A percentile compares a stretch with the other conserved stretches of the same genome.
Evolutionary conservation across 2,329 filamentous ascomycete species (phyloP).

Genomic region (Stromatinia cepivora): DNA sequence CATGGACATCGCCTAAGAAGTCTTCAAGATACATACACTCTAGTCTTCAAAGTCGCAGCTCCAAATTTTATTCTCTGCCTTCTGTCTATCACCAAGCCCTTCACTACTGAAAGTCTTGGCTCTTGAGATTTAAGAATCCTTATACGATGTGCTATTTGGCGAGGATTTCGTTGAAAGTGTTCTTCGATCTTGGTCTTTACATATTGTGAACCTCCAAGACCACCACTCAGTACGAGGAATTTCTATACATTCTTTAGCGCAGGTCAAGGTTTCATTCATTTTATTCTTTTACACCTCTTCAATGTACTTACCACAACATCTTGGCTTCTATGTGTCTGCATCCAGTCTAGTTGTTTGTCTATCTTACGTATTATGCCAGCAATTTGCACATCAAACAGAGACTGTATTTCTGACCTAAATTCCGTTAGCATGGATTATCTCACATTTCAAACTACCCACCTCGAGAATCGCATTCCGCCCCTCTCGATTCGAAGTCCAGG

Average conservation of each 20-base stretch:
- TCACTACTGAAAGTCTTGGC: conserved; percentile 56
- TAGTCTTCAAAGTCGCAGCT: conserved; percentile 46
- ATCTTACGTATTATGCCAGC: conserved; percentile 30
- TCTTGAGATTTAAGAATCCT: conserved; percentile 50
- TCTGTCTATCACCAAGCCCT: conserved; percentile 53
- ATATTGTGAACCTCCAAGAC: conserved; percentile 49
- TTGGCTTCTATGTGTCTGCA: conserved; percentile 14
- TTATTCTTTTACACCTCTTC: neutral
- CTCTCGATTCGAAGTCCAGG: conserved; percentile 3
- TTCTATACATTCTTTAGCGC: conserved; percentile 35
- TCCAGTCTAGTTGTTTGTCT: conserved; percentile 44
- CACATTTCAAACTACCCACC: neutral
- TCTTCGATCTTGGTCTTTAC: conserved; percentile 47
- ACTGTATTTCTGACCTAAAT: conserved; percentile 6
- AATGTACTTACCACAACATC: conserved; percentile 20
- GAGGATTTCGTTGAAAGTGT: conserved; percentile 41
- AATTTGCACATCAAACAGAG: conserved; percentile 15
- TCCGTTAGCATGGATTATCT: neutral
- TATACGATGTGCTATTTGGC: conserved; percentile 43
- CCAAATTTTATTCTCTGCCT: conserved; percentile 49
- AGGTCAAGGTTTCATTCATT: neutral
- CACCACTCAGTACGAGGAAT: conserved; percentile 49
- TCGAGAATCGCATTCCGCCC: conserved; percentile 9
- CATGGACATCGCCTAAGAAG: neutral
- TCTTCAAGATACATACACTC: conserved; percentile 35